phyloP scores from a whole-genome alignment of 192 early-diverging fungal genomes.

The Entomortierella lignicola region DNA sequence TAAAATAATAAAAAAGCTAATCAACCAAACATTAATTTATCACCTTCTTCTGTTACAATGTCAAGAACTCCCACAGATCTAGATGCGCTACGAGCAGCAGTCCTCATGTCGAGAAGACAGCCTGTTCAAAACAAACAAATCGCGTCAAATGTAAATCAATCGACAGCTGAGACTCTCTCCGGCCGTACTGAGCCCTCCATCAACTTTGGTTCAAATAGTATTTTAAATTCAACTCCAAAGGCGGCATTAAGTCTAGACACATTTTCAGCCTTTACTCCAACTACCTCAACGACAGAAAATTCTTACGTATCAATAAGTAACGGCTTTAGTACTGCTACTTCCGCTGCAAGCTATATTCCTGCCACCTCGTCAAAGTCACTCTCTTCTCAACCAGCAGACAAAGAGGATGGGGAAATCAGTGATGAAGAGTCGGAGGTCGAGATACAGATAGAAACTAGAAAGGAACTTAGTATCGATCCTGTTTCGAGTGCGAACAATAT shows the following conservation, averaged over 20 bases:
- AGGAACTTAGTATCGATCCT: background rate
- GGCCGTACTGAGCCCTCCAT: too few relatives aligned
- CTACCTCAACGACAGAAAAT: too few relatives aligned
- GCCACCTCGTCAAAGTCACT: background rate
- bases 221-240: too few relatives aligned
- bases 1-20: background rate
- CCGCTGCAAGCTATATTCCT: too few relatives aligned
- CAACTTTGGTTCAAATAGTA: too few relatives aligned
- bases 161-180: too few relatives aligned
- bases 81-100: conserved; percentile 30
- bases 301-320: too few relatives aligned
- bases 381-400: conserved; percentile 4
- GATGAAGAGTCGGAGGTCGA: conserved; percentile 15
- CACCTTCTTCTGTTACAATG: background rate
- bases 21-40: background rate
- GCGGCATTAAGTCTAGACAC: too few relatives aligned
- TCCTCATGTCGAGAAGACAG: conserved; percentile 26
- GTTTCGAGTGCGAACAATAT: background rate
- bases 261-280: too few relatives aligned
- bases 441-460: background rate
- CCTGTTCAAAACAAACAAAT: background rate
- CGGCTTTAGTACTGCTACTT: too few relatives aligned
- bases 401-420: conserved; percentile 43
- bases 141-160: background rate
- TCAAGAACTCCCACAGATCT: conserved; percentile 20